Base-by-base conservation (phyloP, 2,329 filamentous ascomycete species). In the Colletotrichum sp. region DNA sequence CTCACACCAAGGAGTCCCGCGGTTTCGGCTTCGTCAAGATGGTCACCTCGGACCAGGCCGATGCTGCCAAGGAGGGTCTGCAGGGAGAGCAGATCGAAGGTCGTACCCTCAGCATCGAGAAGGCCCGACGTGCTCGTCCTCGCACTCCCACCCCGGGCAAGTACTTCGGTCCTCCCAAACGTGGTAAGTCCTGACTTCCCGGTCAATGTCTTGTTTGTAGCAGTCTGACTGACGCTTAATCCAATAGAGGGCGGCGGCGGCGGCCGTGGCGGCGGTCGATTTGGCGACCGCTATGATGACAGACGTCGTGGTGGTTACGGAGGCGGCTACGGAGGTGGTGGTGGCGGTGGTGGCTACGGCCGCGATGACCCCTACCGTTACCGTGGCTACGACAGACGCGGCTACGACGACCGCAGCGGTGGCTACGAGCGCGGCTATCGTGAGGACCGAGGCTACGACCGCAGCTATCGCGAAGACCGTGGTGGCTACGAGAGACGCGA, bases 1-100 rank as follows among this genome's bases (percentile, higher is more conserved):
- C 97, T 77, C 97, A 99, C 87, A 98, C 95, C 83, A 98, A 98
- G 88, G 97, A 99, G 87, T 99, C 96, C 81, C 97, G 97, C 86
- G 97, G 97, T 80, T 99, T 99, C 80, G 97, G 97, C 72, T 99
- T 99, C 88, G 97, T 99, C 85, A 99, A 99, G 90, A 99, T 99
- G 96, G 93, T 96, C 77, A 98, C 95, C 75, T 92, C 95, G 65
- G 96, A 99, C 72, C 95, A 98, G 87, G 97, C 97, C 79, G 97
- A 99, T 86, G 96, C 97, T 80, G 97, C 97, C 80, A 98, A 97
- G 89, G 97, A 99, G 83, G 96, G 95, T 70, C 91, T 99, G 36
- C 96, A 99, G 86, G 96, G 96, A 83, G 96, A 99, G 86, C 92
- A 95, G 80, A 96, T 98, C 79, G 96, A 99, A 84, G 97, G 97